These are phyloP conservation scores for Albugo laibachii DNA, from an alignment of 352 stramenopile species.

Conservation along the genomic window DNA sequence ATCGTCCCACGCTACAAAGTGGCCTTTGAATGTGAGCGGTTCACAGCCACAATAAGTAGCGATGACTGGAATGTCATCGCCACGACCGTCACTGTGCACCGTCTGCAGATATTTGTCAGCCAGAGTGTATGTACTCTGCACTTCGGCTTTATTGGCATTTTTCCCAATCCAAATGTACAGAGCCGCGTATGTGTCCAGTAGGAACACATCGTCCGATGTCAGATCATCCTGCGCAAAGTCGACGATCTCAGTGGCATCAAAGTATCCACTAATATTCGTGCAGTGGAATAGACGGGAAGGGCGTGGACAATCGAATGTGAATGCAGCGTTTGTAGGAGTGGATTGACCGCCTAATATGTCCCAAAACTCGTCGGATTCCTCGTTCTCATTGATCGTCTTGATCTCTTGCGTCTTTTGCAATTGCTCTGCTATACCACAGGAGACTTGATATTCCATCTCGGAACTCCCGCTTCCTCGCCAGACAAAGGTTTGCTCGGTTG, in stretches of 20 bases:
- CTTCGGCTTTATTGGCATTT: slow-evolving; percentile 53
- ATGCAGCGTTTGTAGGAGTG: slow-evolving; percentile 43
- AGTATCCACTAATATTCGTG: slow-evolving; percentile 76
- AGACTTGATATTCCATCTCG: slow-evolving; percentile 33
- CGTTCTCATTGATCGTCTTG: slow-evolving; percentile 30
- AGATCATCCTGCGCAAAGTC: slow-evolving; percentile 84
- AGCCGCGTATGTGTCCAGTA: slow-evolving; percentile 78
- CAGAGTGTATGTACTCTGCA: slow-evolving; percentile 34
- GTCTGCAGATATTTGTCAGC: slow-evolving; percentile 54
- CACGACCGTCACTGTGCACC: slow-evolving; percentile 62
- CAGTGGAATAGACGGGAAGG: slow-evolving; percentile 79
- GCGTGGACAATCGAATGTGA: slow-evolving; percentile 39
- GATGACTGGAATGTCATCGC: slow-evolving; percentile 64
- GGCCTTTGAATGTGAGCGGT: slow-evolving; percentile 77
- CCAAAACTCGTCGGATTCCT: slow-evolving; percentile 67
- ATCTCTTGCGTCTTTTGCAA: slow-evolving; percentile 32
- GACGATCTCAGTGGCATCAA: slow-evolving; percentile 69
- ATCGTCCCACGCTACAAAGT: slow-evolving; percentile 82
- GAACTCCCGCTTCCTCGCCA: slow-evolving; percentile 60
- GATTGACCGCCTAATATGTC: slow-evolving; percentile 61
- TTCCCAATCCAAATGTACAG: slow-evolving; percentile 83
- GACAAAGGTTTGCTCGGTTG: slow-evolving; percentile 41
- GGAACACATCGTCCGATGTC: slow-evolving; percentile 80
- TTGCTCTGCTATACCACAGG: slow-evolving; percentile 31
- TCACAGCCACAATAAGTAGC: slow-evolving; percentile 62